Base-by-base conservation (phyloP, 192 early-diverging fungal species). In the Chytriomyces sp. region DNA sequence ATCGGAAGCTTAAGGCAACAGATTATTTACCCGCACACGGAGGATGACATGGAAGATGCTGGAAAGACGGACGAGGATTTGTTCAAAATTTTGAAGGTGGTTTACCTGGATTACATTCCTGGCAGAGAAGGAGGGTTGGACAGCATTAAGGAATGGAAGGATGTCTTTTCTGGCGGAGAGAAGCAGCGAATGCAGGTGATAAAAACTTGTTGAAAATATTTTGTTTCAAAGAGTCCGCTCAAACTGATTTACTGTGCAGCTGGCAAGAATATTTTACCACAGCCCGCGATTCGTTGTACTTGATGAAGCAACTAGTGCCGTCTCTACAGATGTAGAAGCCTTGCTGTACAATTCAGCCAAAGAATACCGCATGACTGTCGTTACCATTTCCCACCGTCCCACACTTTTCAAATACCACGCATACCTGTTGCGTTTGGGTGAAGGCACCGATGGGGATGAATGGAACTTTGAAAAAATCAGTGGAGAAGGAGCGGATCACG, bases 201-300 rank as follows among this genome's bases (percentile, higher is more conserved):
- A n/a, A 80, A 9, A 67, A 78, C 69, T 48, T 78, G 46, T 81
- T 83, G 6, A 35, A 86, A 89, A 65, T 72, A 76, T 10, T 64
- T 50, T 35, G n/a, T 35, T 35, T 35, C 35, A 35, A 35, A 35
- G 35, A 35, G 35, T 35, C 35, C 35, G 35, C 35, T 3, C 2
- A 35, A 35, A 47, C 50, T 80, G 48, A 61, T 77, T 1, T 3
- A 57, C 43, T 79, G 91, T 96, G 76, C 93, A 94, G 26, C 96
- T 98, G 93, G 97, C 97, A 7, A 85, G 98, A 47, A 83, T 98
- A 62, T 98, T 97, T 84, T 99, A 98, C 87, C 98, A 99, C 83
- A 85, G 86, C 26, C 98, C 98, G 8, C 90, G 89, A 75, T 99
- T 92, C 83, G 98, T 96, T 53, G 96, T 99, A 82, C 85, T 99